Evolutionary conservation across 164 flowering plant species (phyloP), one percentile per base, ranked within the genome.

Genomic region (Vitis cinerea): DNA sequence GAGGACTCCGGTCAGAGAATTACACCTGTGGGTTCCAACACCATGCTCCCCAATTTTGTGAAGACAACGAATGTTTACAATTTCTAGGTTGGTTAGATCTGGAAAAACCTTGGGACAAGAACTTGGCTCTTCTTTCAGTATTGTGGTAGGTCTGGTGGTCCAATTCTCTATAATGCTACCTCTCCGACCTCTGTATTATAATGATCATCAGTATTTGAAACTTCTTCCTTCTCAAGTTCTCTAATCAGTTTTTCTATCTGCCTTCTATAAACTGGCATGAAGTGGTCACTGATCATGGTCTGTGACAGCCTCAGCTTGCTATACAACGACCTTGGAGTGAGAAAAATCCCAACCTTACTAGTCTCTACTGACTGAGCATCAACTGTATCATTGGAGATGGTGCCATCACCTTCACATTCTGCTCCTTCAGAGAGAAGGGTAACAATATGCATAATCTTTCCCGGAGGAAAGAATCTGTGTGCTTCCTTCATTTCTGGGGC

Each of bases 231-330:
- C 62, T 86, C 95, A 52, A 90, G 84, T 61, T 87, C 91, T 69
- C 60, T 67, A 17, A 95, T 90, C 66, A 93, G 73, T 70, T 79
- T 86, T 58, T 91, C 99, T 9, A 95, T 87, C 72, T 91, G 92
- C 72, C 90, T 86, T 81, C 90, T 86, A 71, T 95, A 93, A 53
- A 81, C 88, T 0, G 97, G 99, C 99, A 95, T 95, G 71, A 91
- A 88, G 78, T 95, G 99, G 73, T 95, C 99, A 55, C 82, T 84
- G 27, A 95, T 81, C 99, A 95, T 95, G 62, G 88, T 84, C 67
- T 87, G 90, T 0, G 97, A 93, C 31, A 95, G 83, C 83, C 98
- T 85, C 72, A 95, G 63, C 66, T 90, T 95, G 71, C 97, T 87
- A 62, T 95, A 95, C 48, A 90, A 75, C 4, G 87, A 79, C 64